Evolutionary conservation across 371 early-diverging fungal species (phyloP), one percentile per base, ranked within the genome.

Genomic region (Mucor racemosus): DNA sequence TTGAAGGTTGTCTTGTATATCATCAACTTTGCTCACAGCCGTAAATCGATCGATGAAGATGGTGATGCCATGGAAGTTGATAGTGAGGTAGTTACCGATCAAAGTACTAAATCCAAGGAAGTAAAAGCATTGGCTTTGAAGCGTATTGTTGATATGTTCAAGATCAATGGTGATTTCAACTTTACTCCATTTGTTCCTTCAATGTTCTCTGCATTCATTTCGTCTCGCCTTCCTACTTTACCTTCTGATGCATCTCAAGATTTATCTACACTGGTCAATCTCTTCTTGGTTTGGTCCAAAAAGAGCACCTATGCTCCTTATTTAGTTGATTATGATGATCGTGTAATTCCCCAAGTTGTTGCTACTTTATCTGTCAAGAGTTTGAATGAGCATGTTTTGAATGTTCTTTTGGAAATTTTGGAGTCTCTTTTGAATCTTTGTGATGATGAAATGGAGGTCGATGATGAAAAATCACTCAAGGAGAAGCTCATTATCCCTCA

Each of bases 231-330:
- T n/a, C 75, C 81, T 19, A 85, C 77, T 7, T 75, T 98, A 33
- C 85, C 86, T 17, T 71, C 74, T 8, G 98, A 98, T 67, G 93
- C 92, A 69, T 90, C 95, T 1, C 97, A 97, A 72, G 86, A 90
- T 44, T 84, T 94, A 1, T 91, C 94, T 1, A 85, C 92, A 0
- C 74, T 96, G 8, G 73, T 96, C 76, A 87, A 88, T 50, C 75
- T 99, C 46, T 86, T 98, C 56, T 74, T 75, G 5, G 76, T 88
- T 4, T 97, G 97, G 97, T 77, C 95, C 3, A 78, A 81, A 39
- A 78, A 87, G 46, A 69, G 70, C 15, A 71, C 79, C 5, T 94
- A 94, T 75, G 77, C 88, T 0, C 11, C 70, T 2, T 95, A 83
- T 73, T 80, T 97, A 10, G 80, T 84, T 38, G 84, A 84, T 19